Base-by-base conservation (phyloP, 2,329 filamentous ascomycete genomes). In the Fusarium sp. region DNA sequence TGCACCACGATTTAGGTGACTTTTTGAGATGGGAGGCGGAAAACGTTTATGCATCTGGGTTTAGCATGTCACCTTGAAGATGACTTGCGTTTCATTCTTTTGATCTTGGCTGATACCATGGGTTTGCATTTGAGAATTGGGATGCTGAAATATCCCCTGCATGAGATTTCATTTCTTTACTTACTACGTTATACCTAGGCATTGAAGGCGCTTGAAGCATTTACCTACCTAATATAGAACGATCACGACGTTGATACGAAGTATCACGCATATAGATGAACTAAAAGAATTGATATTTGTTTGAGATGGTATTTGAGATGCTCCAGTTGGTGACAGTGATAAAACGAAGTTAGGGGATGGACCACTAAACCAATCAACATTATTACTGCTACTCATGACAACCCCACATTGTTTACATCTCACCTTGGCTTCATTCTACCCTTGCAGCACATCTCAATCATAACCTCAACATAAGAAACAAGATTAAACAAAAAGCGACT, bases 1-100 rank as follows among this genome's bases (percentile, higher is more conserved):
- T 90, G 4, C 83, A 83, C 13, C 85, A 88, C 65, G 88, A 89
- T 72, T 74, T 89, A 41, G 85, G 85, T 3, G 87, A 89, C 64
- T 89, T 88, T 69, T 73, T 90, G 49, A 82, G 79, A 57, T 89
- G 87, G 87, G 87, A 88, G 75, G 78, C 84, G 6, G 83, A 87
- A 69, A 80, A 87, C 57, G 82, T 83, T 3, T 84, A 81, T 59
- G 78, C 77, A 4, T 67, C 69, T 41, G 73, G 67, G 23, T 76
- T 77, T 32, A 78, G 74, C 62, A 55, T 53, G 30, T 61, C 66
- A 12, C 63, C 61, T 14, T 67, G 59, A 71, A 25, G 42, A 32
- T 47, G 55, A 28, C 34, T 32, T 63, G 18, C 27, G 25, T 59
- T 23, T 23, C 10, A 2, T 41, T 57, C 51, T 37, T 25, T 32